phyloP scores from a whole-genome alignment of 2,329 filamentous ascomycete species.

The Metarhizium guizhouense region DNA sequence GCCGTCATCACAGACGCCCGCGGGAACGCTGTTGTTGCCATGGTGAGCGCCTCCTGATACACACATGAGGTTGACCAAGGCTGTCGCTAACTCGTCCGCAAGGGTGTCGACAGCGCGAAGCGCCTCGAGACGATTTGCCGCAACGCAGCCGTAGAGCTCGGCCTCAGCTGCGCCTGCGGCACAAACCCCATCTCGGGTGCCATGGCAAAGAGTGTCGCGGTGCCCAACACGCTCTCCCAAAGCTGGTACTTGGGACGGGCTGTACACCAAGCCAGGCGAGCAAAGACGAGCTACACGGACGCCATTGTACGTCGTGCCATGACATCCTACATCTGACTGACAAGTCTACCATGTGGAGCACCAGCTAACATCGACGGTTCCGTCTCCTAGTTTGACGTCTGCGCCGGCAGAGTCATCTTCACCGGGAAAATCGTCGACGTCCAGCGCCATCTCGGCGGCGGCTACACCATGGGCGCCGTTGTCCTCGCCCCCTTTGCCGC shows the following conservation, averaged over 20 bases:
- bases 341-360: too few relatives aligned
- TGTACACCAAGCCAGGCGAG: conserved; percentile 17
- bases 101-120: conserved; percentile 25
- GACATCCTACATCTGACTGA: too few relatives aligned
- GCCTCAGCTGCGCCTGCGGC: conserved; percentile 27
- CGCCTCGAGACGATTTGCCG: conserved; percentile 27
- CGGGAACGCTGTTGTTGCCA: too few relatives aligned
- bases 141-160: conserved; percentile 28
- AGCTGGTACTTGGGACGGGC: conserved; percentile 25
- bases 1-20: too few relatives aligned
- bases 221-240: conserved; percentile 21
- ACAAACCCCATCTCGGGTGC: conserved; percentile 22
- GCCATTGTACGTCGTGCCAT: too few relatives aligned
- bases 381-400: too few relatives aligned
- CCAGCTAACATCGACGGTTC: too few relatives aligned
- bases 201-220: background rate
- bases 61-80: too few relatives aligned
- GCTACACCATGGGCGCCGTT: conserved; percentile 31
- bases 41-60: too few relatives aligned
- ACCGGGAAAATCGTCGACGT: conserved; percentile 32
- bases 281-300: too few relatives aligned
- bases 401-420: conserved; percentile 15
- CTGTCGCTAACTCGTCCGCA: background rate
- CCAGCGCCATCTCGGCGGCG: conserved; percentile 26
- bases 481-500: conserved; percentile 20